Base-by-base conservation (phyloP, 495 filamentous ascomycete genomes). In the Aspergillus mulundensis region DNA sequence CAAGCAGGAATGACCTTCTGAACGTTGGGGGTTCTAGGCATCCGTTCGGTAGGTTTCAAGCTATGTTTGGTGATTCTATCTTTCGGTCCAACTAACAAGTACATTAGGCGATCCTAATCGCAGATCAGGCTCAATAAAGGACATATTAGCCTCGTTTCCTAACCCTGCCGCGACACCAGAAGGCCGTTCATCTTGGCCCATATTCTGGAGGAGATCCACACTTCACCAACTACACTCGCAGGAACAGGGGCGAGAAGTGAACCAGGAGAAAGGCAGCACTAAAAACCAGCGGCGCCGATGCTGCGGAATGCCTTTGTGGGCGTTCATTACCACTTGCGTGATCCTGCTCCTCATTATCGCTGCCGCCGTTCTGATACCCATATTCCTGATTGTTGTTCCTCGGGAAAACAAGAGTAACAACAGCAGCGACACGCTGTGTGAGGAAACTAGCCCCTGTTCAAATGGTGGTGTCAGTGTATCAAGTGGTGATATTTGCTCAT, bases 121-220 rank as follows among this genome's bases (percentile, higher is more conserved):
- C 42, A 65, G 69, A n/a, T 82, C 79, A 3, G 82, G 81, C 70
- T 81, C 91, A 61, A 77, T 98, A 41, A 92, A 90, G 15, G 91
- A 95, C 64, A 96, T 97, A 66, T 78, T 98, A 6, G 87, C 89
- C 12, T 89, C 91, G 14, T 98, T 98, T 56, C 94, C 94, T 12
- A 87, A 91, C 11, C 91, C 94, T 5, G 84, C 81, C 5, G 76
- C 84, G 6, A 77, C 77, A 7, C 84, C 79, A 6, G 83, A 82
- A 18, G 79, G 56, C 41, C 70, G 61, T 25, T 61, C 66, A 14
- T 74, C 73, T 24, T 78, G 76, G 76, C 72, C 74, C 0, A 45
- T 72, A 1, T 72, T 73, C 61, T 75, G 74, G 54, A 57, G 64
- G 18, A 62, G 66, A 21, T 74, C 73, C 3, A 70, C 64, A 34